These are phyloP conservation scores for Volvariella volvacea DNA, from an alignment of 1,284 basidiomycete species.

Conservation along the genomic window DNA sequence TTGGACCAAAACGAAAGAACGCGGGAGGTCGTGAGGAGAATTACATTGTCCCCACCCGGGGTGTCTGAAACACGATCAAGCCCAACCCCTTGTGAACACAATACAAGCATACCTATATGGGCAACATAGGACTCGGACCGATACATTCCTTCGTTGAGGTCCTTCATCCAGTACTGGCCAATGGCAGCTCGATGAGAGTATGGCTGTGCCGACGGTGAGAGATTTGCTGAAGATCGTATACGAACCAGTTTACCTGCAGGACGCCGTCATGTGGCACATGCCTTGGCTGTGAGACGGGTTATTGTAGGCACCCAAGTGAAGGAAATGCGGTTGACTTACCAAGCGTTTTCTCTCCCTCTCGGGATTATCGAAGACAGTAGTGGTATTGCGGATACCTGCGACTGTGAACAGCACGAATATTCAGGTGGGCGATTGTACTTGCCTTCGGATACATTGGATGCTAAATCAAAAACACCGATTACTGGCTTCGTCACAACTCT, in stretches of 20 bases:
- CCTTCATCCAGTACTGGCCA: constrained; percentile 96
- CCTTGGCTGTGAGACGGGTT: constrained; percentile 53
- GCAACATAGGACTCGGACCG: constrained; percentile 87
- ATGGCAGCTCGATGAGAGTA: constrained; percentile 87
- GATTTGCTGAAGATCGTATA: neutral
- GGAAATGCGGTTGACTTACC: constrained; percentile 32
- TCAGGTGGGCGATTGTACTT: constrained; percentile 7
- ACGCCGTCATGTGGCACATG: constrained; percentile 85
- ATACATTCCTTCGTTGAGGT: constrained; percentile 83
- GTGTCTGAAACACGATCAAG: constrained; percentile 42
- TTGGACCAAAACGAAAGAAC: constrained; percentile 85
- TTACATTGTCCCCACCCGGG: constrained; percentile 77
- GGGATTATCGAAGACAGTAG: constrained; percentile 94
- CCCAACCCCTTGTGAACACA: neutral
- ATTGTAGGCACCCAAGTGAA: constrained; percentile 4
- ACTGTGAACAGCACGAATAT: constrained; percentile 6
- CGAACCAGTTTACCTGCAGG: constrained; percentile 55
- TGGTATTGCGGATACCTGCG: constrained; percentile 90
- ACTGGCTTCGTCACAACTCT: constrained; percentile 95
- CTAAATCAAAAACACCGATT: constrained; percentile 94
- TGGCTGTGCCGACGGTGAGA: constrained; percentile 39
- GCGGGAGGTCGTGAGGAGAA: constrained; percentile 74
- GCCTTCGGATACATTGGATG: constrained; percentile 95
- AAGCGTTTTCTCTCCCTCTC: constrained; percentile 85
- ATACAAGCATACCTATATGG: constrained; percentile 59